Conservation (phyloP, 2,329 filamentous ascomycete species). For the Leptographium procerum region DNA sequence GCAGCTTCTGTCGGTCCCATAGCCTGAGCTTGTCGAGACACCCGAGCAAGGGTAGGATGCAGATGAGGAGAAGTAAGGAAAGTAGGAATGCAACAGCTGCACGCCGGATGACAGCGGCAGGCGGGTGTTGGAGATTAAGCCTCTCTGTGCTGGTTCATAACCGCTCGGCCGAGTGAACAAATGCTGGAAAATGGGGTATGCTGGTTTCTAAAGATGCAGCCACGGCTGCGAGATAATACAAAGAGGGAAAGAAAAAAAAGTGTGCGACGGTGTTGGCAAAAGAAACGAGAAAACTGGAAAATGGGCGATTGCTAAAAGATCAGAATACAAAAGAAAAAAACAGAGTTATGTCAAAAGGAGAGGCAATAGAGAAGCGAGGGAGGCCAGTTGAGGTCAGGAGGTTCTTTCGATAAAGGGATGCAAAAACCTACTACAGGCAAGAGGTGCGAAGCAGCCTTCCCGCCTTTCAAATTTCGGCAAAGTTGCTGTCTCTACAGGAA, state of each 20-base stretch:
- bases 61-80: not conserved
- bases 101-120: not conserved
- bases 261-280: not conserved
- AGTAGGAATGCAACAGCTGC: not conserved
- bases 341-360: not conserved
- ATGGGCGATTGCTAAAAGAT: too few relatives aligned
- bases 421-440: not conserved
- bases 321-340: not conserved
- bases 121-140: not conserved
- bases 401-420: not conserved
- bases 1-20: slow-evolving; percentile 27
- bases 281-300: not conserved
- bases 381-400: not conserved
- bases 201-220: not conserved
- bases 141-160: not conserved
- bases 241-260: not conserved
- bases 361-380: not conserved
- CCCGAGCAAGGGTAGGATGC: not conserved
- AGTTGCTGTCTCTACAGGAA: not conserved
- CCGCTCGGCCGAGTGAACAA: not conserved
- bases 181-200: not conserved
- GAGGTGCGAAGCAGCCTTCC: not conserved
- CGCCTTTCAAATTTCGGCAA: slow-evolving; percentile 1
- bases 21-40: slow-evolving; percentile 1
- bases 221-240: not conserved